phyloP scores from a whole-genome alignment of 805 yeast species.

The Nakazawaea holstii region DNA sequence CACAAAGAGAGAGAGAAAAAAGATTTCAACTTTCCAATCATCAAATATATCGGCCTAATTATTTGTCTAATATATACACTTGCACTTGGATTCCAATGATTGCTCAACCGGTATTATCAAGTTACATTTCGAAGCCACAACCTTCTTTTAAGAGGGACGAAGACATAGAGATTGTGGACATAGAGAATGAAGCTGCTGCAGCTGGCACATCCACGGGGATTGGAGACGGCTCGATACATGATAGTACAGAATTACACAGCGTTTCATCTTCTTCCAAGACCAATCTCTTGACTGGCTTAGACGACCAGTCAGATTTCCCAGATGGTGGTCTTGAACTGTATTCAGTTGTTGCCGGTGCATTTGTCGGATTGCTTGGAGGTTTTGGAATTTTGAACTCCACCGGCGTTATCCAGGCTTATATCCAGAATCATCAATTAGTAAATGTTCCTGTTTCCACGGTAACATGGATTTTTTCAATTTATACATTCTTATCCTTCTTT shows the following conservation, averaged over 20 bases:
- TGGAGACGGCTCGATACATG: background rate
- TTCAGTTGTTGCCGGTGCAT: constrained; percentile 34
- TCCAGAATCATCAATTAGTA: constrained; percentile 49
- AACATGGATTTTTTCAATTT: constrained; percentile 65
- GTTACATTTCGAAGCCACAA: background rate
- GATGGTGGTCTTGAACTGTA: constrained; percentile 36
- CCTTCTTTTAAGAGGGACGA: background rate
- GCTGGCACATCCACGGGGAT: background rate
- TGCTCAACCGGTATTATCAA: no score
- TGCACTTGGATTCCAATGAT: no score
- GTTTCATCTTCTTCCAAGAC: background rate
- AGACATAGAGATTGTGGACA: background rate
- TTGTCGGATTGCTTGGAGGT: constrained; percentile 32
- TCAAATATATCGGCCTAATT: no score
- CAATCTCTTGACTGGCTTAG: constrained; percentile 3
- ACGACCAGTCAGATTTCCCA: constrained; percentile 19
- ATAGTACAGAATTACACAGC: background rate
- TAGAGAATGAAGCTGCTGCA: background rate
- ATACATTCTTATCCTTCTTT: constrained; percentile 42
- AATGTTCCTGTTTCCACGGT: constrained; percentile 40
- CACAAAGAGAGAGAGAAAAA: no score
- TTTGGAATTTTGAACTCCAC: constrained; percentile 55
- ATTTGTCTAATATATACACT: no score
- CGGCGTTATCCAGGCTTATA: constrained; percentile 60
- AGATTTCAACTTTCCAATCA: no score